Evolutionary conservation across 768 basidiomycete genomes (phyloP), one percentile per base, ranked within the genome.

Genomic region (Trametes elegans): DNA sequence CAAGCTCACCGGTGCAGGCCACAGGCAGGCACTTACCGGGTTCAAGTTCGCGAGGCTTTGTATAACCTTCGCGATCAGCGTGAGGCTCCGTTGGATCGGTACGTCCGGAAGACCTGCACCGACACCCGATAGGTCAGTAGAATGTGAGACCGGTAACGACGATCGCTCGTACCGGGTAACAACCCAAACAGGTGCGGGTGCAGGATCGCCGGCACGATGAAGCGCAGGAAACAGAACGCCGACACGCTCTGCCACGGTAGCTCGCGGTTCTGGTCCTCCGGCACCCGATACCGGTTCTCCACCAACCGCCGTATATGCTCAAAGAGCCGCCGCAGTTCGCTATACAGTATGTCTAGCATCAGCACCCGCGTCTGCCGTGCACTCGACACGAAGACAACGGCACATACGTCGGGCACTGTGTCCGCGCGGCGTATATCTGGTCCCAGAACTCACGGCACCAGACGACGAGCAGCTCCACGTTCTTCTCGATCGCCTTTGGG

Each of bases 31-130:
- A 72, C 85, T 62, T 66, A 87, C 89, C 7, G 80, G 69, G 60
- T 90, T 92, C 50, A 94, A 73, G 68, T 95, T 95, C 5, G 93
- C 93, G 35, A 94, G 74, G 61, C 88, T 93, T 70, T 93, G 90
- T 18, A 95, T 79, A n/a, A 88, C 88, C 70, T 92, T 93, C 7
- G 91, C 92, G 49, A 95, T 84, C 60, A 91, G 68, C 0, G 88
- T 94, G 45, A 95, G 76, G 66, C 86, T 93, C 31, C 92, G 83
- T 64, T 90, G 85, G 9, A 92, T 82, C 8, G 82, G 73, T 18
- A 74, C 66, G 50, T 78, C 78, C 3, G 90, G 87, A 53, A 90
- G 76, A 40, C 87, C 88, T 93, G 54, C 3, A 28, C 10, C 31
- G 19, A n/a, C 26, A 7, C 18, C 19, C 21, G 19, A 23, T n/a